A percentile compares a stretch with the other conserved stretches of the same genome.
Conservation (phyloP, 441 rosid species). For the Pelargonium fulgidum region DNA sequence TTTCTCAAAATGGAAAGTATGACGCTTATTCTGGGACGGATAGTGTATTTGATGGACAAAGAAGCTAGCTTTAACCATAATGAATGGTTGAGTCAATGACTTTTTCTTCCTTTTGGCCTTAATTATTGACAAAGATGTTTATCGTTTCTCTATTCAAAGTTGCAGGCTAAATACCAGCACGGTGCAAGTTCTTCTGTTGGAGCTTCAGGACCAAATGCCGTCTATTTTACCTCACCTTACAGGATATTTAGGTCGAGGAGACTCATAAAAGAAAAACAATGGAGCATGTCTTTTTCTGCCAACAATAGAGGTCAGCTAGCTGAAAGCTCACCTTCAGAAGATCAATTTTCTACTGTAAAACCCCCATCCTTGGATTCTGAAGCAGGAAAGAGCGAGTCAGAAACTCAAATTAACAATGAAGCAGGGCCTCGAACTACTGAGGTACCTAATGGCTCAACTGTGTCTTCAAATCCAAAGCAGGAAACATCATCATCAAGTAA, state of each 20-base stretch:
- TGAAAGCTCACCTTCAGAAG: constrained; percentile 24
- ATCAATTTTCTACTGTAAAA: constrained; percentile 18
- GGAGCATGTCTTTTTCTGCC: constrained; percentile 30
- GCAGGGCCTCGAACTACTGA: constrained; percentile 24
- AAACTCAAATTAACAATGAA: constrained; percentile 13
- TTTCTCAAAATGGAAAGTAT: no score
- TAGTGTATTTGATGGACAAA: not conserved
- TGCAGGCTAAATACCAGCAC: constrained; percentile 30
- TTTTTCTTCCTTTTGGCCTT: not conserved
- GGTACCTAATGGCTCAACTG: constrained; percentile 30
- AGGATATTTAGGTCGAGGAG: constrained; percentile 26
- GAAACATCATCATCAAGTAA: constrained; percentile 7
- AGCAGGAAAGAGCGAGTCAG: constrained; percentile 13
- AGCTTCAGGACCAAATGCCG: constrained; percentile 26
- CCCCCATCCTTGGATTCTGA: constrained; percentile 22
- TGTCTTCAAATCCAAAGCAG: constrained; percentile 22
- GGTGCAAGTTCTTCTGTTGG: constrained; percentile 21
- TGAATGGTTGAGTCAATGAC: not conserved
- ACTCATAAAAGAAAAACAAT: constrained; percentile 24
- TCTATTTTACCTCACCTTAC: constrained; percentile 16
- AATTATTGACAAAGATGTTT: constrained; percentile 19
- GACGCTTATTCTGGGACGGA: not conserved
- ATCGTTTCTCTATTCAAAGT: constrained; percentile 21
- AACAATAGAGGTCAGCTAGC: constrained; percentile 36
- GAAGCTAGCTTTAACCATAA: not conserved